phyloP scores from a whole-genome alignment of 768 basidiomycete genomes.

The Lentinula aciculospora region DNA sequence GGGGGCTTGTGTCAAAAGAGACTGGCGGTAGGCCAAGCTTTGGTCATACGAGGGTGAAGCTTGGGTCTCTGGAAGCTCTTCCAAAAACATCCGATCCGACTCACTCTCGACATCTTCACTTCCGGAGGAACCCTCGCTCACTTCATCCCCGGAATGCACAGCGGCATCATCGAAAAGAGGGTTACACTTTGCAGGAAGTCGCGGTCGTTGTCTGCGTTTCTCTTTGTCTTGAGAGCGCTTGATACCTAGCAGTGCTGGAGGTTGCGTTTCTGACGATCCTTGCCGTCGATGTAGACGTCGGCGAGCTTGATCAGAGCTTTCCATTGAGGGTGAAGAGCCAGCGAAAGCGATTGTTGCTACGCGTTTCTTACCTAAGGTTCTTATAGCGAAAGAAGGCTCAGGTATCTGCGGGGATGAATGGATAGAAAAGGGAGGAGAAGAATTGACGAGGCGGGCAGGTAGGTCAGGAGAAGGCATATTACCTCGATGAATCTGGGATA shows the following conservation, averaged over 20 bases:
- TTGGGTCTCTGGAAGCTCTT: conserved; percentile 62
- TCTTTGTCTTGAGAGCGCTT: conserved; percentile 1
- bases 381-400: conserved; percentile 39
- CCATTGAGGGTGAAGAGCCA: background rate
- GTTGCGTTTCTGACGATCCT: conserved; percentile 15
- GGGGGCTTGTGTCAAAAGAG: conserved; percentile 68
- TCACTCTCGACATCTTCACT: conserved; percentile 56
- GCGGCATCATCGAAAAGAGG: conserved; percentile 65
- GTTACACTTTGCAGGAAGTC: conserved; percentile 22
- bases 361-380: conserved; percentile 30
- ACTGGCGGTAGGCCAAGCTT: conserved; percentile 58
- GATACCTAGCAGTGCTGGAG: conserved; percentile 11
- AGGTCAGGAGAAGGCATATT: conserved; percentile 30
- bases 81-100: conserved; percentile 62
- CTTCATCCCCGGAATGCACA: conserved; percentile 76
- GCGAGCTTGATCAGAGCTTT: background rate
- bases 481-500: conserved; percentile 14
- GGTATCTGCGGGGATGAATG: conserved; percentile 17
- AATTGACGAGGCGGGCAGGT: conserved; percentile 19
- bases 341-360: background rate
- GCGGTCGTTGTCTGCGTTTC: conserved; percentile 12
- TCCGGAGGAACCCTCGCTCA: conserved; percentile 54
- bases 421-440: background rate
- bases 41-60: conserved; percentile 71
- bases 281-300: conserved; percentile 5